A percentile compares a stretch with the other conserved stretches of the same genome.
Conservation (phyloP, 2,329 filamentous ascomycete genomes). For the Ophioceras dolichostomum region DNA sequence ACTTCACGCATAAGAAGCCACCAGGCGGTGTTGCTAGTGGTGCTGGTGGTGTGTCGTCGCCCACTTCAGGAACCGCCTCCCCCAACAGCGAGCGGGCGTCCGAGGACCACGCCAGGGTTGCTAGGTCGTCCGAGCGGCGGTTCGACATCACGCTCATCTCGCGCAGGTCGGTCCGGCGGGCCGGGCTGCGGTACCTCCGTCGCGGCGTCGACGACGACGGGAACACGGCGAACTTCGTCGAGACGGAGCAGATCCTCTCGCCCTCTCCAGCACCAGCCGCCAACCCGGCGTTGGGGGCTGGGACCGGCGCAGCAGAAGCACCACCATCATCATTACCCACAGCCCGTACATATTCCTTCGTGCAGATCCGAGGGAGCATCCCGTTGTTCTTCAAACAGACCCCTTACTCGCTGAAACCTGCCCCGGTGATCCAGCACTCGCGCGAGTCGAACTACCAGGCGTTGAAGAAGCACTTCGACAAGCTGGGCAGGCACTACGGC, state of each 20-base stretch:
- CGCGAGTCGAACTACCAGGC: conserved; percentile 66
- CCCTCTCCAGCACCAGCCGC: conserved; percentile 23
- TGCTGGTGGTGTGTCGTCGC: too few species aligned
- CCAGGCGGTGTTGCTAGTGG: conserved; percentile 4
- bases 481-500: conserved; percentile 59
- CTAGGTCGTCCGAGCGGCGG: conserved; percentile 33
- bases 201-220: conserved; percentile 86
- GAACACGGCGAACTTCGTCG: conserved; percentile 77
- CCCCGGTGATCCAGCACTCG: conserved; percentile 72
- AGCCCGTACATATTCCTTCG: conserved; percentile 63
- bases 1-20: conserved; percentile 14
- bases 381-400: conserved; percentile 93
- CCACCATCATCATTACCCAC: conserved; percentile 9
- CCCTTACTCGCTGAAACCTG: conserved; percentile 84
- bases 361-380: conserved; percentile 83
- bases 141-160: conserved; percentile 86
- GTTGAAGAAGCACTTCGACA: conserved; percentile 67
- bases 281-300: not conserved
- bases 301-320: conserved; percentile 9
- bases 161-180: conserved; percentile 73
- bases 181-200: conserved; percentile 79
- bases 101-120: conserved; percentile 13
- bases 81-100: conserved; percentile 13
- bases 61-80: conserved; percentile 6
- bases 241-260: conserved; percentile 90